Percentiles rank a stretch among this genome's conserved stretches.
phyloP scores from a whole-genome alignment of 2,329 filamentous ascomycete genomes.

The Cladophialophora psammophila region DNA sequence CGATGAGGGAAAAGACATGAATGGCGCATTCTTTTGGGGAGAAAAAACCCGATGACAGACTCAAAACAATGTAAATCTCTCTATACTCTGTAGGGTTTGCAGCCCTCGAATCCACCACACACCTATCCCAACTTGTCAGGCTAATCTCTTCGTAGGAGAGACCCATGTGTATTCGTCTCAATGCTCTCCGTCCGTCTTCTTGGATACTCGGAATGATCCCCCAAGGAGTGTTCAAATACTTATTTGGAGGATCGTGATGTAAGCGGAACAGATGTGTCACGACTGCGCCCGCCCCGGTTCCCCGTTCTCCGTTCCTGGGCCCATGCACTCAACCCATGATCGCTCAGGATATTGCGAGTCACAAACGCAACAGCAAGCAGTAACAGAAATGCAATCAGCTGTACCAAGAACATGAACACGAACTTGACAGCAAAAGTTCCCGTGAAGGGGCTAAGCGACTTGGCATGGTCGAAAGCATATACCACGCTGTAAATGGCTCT shows the following conservation, averaged over 20 bases:
- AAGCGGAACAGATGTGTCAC: background rate
- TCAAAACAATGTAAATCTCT: background rate
- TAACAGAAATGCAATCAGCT: constrained; percentile 20
- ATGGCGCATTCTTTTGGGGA: too few relatives aligned
- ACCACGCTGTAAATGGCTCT: constrained; percentile 29
- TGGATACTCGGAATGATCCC: background rate
- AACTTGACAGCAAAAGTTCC: constrained; percentile 25
- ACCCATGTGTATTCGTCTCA: background rate
- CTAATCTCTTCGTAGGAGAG: background rate
- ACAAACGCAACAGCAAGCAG: constrained; percentile 23
- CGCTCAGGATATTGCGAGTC: constrained; percentile 12
- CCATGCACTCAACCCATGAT: background rate
- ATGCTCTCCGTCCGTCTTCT: background rate
- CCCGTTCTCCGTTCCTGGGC: background rate
- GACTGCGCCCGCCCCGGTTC: background rate
- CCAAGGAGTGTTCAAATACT: background rate
- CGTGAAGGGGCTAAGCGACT: constrained; percentile 23
- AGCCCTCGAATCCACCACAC: background rate
- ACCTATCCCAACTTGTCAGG: background rate
- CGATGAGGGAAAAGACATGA: background rate
- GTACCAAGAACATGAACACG: constrained; percentile 22
- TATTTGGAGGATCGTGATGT: background rate
- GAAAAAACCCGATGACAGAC: too few relatives aligned
- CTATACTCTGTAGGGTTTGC: background rate
- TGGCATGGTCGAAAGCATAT: constrained; percentile 27